phyloP scores from a whole-genome alignment of 129 eudicot species.

The Lactuca saligna region DNA sequence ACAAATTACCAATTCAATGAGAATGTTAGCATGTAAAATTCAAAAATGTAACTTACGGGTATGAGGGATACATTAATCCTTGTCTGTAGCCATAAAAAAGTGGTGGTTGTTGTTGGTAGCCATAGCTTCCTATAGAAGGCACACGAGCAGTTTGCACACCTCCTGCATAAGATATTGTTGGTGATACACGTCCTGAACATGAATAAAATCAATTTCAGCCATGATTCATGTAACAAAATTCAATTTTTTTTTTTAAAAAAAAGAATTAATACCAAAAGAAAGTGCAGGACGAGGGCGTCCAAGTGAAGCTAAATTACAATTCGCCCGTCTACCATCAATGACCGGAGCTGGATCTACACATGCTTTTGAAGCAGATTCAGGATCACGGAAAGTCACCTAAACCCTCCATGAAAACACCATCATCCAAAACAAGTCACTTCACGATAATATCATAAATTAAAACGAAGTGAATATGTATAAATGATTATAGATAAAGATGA shows the following conservation, averaged over 20 bases:
- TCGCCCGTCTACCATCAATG: constrained; percentile 91
- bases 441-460: constrained; percentile 10
- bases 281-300: constrained; percentile 82
- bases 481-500: not conserved
- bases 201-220: not conserved
- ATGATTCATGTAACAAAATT: not conserved
- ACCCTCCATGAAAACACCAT: constrained; percentile 64
- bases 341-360: constrained; percentile 84
- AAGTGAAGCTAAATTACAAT: constrained; percentile 93
- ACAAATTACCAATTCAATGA: not conserved
- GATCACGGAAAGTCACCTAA: constrained; percentile 97
- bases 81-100: constrained; percentile 73
- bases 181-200: constrained; percentile 57
- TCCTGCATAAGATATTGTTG: constrained; percentile 70
- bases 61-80: constrained; percentile 67
- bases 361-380: constrained; percentile 89
- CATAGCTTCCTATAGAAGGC: constrained; percentile 65
- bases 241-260: not conserved
- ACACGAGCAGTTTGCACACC: constrained; percentile 59
- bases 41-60: constrained; percentile 55
- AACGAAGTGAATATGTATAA: not conserved
- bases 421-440: constrained; percentile 37
- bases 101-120: constrained; percentile 90
- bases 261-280: constrained; percentile 49
- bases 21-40: constrained; percentile 1